These are phyloP conservation scores for Fusarium mexicanum DNA, from an alignment of 2,329 filamentous ascomycete genomes.

Conservation along the genomic window DNA sequence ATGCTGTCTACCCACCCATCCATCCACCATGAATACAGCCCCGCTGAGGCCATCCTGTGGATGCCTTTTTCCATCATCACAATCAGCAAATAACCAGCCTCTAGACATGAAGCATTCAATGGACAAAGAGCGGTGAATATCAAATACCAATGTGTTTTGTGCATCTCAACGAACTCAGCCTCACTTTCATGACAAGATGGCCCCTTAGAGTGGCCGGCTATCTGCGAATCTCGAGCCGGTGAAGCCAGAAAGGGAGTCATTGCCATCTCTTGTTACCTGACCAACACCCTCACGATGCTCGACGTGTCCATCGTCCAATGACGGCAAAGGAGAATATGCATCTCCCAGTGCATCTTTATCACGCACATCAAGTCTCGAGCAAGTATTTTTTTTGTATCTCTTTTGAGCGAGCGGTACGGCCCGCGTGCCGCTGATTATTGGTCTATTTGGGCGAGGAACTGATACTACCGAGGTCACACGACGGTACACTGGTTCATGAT, in stretches of 20 bases:
- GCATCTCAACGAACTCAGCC: constrained; percentile 11
- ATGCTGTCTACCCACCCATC: constrained; percentile 7
- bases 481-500: neutral
- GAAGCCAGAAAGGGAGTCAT: constrained; percentile 9
- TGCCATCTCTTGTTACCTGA: constrained; percentile 11
- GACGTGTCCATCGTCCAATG: neutral
- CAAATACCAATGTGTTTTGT: neutral
- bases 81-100: constrained; percentile 1
- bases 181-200: neutral
- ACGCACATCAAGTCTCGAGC: neutral
- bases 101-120: neutral
- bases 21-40: constrained; percentile 11
- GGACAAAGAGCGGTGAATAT: constrained; percentile 23
- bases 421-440: neutral
- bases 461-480: neutral
- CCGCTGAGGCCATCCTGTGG: constrained; percentile 28
- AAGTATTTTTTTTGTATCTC: constrained; percentile 23
- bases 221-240: constrained; percentile 9
- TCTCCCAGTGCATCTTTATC: neutral
- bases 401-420: constrained; percentile 1
- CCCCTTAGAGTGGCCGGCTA: neutral
- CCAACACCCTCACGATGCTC: constrained; percentile 10
- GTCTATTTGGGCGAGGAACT: neutral
- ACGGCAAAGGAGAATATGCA: neutral
- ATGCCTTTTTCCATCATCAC: constrained; percentile 15